Percentiles rank a stretch among this genome's conserved stretches.
Conservation (phyloP, 257 asterid genomes). For the Solanum chilense region DNA sequence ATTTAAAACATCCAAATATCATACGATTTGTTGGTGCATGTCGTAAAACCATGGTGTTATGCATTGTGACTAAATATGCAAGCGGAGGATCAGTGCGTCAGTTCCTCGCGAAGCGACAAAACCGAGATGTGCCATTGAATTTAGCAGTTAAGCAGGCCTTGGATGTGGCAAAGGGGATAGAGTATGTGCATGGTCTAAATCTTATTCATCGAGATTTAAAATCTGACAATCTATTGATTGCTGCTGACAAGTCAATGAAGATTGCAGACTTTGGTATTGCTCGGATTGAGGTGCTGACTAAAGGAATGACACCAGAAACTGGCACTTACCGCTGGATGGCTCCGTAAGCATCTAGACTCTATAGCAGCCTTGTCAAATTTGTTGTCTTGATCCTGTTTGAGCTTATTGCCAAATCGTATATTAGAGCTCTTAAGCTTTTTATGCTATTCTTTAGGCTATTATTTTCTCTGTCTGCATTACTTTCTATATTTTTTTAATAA, state of each 20-base stretch:
- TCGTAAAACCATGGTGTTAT: constrained; percentile 95
- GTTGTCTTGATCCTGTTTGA: not conserved
- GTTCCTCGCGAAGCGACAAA: constrained; percentile 64
- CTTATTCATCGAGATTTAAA: constrained; percentile 87
- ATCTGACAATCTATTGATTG: constrained; percentile 82
- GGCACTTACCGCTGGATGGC: constrained; percentile 99
- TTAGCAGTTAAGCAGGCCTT: constrained; percentile 97
- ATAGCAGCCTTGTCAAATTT: no score
- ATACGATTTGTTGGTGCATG: constrained; percentile 91
- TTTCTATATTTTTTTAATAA: not conserved
- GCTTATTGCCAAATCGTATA: not conserved
- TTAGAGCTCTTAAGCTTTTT: not conserved
- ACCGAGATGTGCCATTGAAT: constrained; percentile 79
- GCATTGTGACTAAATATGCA: constrained; percentile 92
- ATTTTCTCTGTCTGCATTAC: not conserved
- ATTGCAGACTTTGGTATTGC: constrained; percentile 98
- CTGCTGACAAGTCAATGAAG: constrained; percentile 89
- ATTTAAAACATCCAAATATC: constrained; percentile 74
- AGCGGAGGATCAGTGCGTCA: constrained; percentile 95
- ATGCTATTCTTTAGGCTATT: not conserved
- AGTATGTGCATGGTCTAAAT: constrained; percentile 72
- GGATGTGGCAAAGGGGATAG: constrained; percentile 98
- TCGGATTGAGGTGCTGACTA: constrained; percentile 97
- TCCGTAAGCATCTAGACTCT: constrained; percentile 52
- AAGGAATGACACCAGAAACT: constrained; percentile 99